phyloP scores from a whole-genome alignment of 2,329 filamentous ascomycete species.

The Pyrenophora teres region DNA sequence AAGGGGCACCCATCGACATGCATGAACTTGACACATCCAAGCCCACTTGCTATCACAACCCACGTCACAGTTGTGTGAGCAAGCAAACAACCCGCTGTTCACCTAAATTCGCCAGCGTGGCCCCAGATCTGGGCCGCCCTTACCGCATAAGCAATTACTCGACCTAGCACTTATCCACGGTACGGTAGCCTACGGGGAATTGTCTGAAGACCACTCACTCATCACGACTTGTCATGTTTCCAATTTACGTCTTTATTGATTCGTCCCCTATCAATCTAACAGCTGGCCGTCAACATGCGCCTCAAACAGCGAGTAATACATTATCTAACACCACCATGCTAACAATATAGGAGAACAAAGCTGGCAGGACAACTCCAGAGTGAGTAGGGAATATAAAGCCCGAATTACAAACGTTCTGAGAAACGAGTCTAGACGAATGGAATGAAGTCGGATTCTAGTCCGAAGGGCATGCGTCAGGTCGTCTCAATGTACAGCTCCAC shows the following conservation, averaged over 20 bases:
- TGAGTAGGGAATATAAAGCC: constrained; percentile 3
- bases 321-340: constrained; percentile 17
- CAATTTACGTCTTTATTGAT: constrained; percentile 34
- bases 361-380: constrained; percentile 10
- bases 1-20: constrained; percentile 3
- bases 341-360: constrained; percentile 9
- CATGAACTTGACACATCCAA: constrained; percentile 14
- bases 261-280: constrained; percentile 30
- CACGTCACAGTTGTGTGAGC: background rate
- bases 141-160: too few relatives aligned
- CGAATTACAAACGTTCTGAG: constrained; percentile 13
- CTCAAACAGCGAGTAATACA: constrained; percentile 17
- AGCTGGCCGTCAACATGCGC: constrained; percentile 14
- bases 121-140: too few relatives aligned
- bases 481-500: constrained; percentile 35
- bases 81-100: too few relatives aligned
- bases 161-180: too few relatives aligned
- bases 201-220: too few relatives aligned
- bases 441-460: constrained; percentile 7
- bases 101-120: background rate
- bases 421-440: constrained; percentile 9
- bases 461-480: constrained; percentile 23
- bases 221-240: constrained; percentile 1
- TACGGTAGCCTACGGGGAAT: too few relatives aligned
- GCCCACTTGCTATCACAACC: constrained; percentile 2